These are phyloP conservation scores for Globisporangium nodosum DNA, from an alignment of 352 stramenopile genomes.

Conservation along the genomic window DNA sequence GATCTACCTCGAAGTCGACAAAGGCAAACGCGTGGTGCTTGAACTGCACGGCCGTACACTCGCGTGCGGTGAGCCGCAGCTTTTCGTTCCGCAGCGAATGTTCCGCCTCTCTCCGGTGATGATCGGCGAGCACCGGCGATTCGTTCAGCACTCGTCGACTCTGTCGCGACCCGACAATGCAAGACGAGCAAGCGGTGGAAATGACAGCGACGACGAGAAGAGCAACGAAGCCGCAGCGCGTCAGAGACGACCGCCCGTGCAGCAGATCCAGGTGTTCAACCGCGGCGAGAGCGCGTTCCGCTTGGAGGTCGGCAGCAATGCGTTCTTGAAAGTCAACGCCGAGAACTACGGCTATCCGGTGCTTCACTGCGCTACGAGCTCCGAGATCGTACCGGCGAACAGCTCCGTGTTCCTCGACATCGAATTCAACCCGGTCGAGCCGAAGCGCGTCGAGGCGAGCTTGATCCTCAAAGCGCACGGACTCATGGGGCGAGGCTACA, in stretches of 20 bases:
- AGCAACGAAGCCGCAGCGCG: not conserved
- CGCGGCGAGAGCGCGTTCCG: constrained; percentile 60
- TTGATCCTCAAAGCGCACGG: constrained; percentile 65
- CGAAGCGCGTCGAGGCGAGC: constrained; percentile 37
- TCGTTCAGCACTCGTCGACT: constrained; percentile 4
- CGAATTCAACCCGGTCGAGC: constrained; percentile 72
- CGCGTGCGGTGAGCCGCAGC: constrained; percentile 41
- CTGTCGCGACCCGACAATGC: not conserved
- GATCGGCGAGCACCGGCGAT: constrained; percentile 53
- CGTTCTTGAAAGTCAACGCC: constrained; percentile 50
- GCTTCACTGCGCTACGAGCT: constrained; percentile 40
- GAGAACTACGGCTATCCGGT: constrained; percentile 50
- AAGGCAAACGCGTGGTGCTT: constrained; percentile 88
- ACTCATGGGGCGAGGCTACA: constrained; percentile 62
- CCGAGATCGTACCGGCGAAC: constrained; percentile 53
- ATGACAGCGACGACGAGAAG: constrained; percentile 6
- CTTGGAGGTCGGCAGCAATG: constrained; percentile 52
- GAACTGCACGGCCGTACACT: constrained; percentile 84
- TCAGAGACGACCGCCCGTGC: constrained; percentile 30
- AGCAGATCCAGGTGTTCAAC: constrained; percentile 80
- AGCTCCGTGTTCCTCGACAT: constrained; percentile 65
- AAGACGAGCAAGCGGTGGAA: not conserved
- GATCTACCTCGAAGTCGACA: constrained; percentile 81
- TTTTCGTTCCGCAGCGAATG: constrained; percentile 55
- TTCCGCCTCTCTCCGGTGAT: constrained; percentile 68